phyloP scores from a whole-genome alignment of 495 filamentous ascomycete genomes.

The Oidiodendron maius region DNA sequence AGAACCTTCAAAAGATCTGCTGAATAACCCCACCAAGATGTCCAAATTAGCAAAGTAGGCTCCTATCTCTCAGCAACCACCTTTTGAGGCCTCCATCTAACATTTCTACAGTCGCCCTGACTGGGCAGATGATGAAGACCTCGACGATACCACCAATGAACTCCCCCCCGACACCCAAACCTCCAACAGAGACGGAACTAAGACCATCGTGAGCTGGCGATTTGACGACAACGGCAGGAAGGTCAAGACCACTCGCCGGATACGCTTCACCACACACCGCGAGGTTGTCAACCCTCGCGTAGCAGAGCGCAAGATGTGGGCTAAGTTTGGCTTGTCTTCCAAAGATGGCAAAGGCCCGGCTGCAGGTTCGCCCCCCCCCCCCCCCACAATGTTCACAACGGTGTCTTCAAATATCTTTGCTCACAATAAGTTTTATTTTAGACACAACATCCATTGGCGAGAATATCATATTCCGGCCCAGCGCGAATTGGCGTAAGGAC shows the following conservation, averaged over 20 bases:
- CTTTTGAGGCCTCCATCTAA: neutral
- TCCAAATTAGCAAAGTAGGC: slow-evolving; percentile 23
- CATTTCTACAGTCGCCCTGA: slow-evolving; percentile 38
- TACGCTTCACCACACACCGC: slow-evolving; percentile 80
- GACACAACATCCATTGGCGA: slow-evolving; percentile 93
- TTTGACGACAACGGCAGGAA: slow-evolving; percentile 92
- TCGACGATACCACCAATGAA: slow-evolving; percentile 68
- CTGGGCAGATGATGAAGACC: slow-evolving; percentile 95
- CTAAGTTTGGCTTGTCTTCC: slow-evolving; percentile 73
- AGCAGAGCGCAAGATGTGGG: slow-evolving; percentile 84
- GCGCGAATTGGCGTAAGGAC: slow-evolving; percentile 83
- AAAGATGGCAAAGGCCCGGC: slow-evolving; percentile 64
- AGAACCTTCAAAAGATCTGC: neutral
- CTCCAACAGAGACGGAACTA: slow-evolving; percentile 95
- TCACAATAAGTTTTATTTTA: too few relatives aligned
- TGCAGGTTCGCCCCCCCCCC: neutral
- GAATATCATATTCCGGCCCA: slow-evolving; percentile 93
- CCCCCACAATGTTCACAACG: slow-evolving; percentile 39
- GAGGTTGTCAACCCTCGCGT: slow-evolving; percentile 95
- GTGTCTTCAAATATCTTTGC: too few relatives aligned
- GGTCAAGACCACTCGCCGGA: slow-evolving; percentile 90
- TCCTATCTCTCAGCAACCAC: neutral
- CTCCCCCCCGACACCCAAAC: slow-evolving; percentile 83
- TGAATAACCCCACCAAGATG: slow-evolving; percentile 15
- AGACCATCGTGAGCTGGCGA: slow-evolving; percentile 85